phyloP scores from a whole-genome alignment of 768 basidiomycete genomes.

The Tulasnella sp. region DNA sequence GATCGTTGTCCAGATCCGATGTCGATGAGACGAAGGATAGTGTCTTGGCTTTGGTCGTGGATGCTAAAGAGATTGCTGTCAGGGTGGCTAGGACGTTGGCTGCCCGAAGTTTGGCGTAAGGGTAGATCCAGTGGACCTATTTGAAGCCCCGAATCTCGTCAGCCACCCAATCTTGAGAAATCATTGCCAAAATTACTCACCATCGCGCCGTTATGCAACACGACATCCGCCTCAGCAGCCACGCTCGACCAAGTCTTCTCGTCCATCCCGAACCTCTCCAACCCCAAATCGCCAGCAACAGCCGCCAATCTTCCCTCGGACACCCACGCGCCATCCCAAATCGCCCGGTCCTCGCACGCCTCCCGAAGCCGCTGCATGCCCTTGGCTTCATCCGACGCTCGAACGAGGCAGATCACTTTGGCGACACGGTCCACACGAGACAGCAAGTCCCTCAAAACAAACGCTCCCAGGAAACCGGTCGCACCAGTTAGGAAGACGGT shows the following conservation, averaged over 20 bases:
- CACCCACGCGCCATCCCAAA: conserved; percentile 88
- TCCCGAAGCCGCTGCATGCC: conserved; percentile 68
- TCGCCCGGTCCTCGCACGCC: conserved; percentile 68
- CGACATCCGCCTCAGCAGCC: conserved; percentile 66
- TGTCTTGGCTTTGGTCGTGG: conserved; percentile 65
- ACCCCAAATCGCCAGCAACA: conserved; percentile 76
- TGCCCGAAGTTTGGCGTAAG: conserved; percentile 85
- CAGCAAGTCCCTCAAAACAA: conserved; percentile 79
- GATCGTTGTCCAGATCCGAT: conserved; percentile 85
- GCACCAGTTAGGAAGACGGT: conserved; percentile 95
- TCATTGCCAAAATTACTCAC: conserved; percentile 47
- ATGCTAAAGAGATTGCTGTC: conserved; percentile 74
- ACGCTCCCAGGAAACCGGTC: conserved; percentile 94
- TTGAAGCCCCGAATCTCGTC: not conserved
- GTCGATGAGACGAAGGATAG: conserved; percentile 94
- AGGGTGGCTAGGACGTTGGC: conserved; percentile 93
- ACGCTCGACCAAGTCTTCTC: conserved; percentile 61
- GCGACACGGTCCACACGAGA: conserved; percentile 54
- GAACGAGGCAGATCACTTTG: conserved; percentile 91
- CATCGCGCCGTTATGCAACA: conserved; percentile 95
- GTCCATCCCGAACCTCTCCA: conserved; percentile 68
- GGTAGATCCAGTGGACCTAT: conserved; percentile 98
- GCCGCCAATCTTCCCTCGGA: conserved; percentile 63
- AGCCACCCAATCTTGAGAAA: not conserved
- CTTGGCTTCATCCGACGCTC: conserved; percentile 58